Percentiles rank a stretch among this genome's conserved stretches.
Conservation (phyloP, 1,284 basidiomycete genomes). For the Amylostereum chailletii region DNA sequence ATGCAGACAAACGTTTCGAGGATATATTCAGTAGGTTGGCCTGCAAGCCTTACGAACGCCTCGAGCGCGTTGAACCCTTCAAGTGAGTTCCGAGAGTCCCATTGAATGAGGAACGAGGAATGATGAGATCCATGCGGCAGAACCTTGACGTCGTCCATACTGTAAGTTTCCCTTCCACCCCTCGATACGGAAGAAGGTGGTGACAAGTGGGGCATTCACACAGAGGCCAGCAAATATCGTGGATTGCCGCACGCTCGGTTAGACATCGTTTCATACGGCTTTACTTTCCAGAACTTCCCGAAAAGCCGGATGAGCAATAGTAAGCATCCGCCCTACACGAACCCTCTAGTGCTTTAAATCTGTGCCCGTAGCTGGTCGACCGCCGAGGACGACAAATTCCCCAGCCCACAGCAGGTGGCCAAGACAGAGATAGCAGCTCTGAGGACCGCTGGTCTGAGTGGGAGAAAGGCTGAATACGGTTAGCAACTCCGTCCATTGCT, state of each 20-base stretch:
- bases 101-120: background rate
- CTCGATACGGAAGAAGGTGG: background rate
- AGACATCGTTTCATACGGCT: constrained; percentile 75
- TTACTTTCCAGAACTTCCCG: constrained; percentile 66
- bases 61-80: constrained; percentile 70
- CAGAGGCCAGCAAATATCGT: constrained; percentile 86
- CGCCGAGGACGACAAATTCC: constrained; percentile 36
- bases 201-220: background rate
- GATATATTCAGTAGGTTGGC: constrained; percentile 55
- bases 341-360: constrained; percentile 4
- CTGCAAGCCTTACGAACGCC: constrained; percentile 69
- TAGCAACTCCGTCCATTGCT: constrained; percentile 14
- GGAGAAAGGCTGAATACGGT: constrained; percentile 83
- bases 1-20: constrained; percentile 63
- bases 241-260: constrained; percentile 83
- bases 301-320: constrained; percentile 43
- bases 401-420: constrained; percentile 62
- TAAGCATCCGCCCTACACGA: constrained; percentile 12
- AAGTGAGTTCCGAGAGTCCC: constrained; percentile 29
- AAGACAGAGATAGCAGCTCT: constrained; percentile 48
- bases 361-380: constrained; percentile 10
- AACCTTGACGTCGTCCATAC: constrained; percentile 46
- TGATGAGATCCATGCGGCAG: constrained; percentile 13
- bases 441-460: constrained; percentile 67
- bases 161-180: constrained; percentile 24